Conservation (phyloP, 805 yeast genomes). For the Candida alai region DNA sequence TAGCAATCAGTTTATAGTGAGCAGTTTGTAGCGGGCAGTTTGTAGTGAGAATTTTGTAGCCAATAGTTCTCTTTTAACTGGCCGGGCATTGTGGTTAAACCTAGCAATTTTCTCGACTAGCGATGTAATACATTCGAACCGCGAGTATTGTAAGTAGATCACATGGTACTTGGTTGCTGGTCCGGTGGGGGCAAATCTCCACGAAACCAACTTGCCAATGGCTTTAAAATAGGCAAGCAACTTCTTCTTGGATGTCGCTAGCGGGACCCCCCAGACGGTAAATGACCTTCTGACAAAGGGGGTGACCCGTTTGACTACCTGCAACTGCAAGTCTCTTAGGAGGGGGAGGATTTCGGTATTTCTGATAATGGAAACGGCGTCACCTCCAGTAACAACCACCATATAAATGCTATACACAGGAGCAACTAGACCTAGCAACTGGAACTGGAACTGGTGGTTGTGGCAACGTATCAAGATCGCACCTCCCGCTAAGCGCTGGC, state of each 20-base stretch:
- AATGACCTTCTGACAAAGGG: slow-evolving; percentile 2
- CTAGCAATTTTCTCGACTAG: not conserved
- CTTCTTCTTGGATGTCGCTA: not conserved
- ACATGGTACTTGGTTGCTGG: slow-evolving; percentile 4
- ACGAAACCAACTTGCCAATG: slow-evolving; percentile 6
- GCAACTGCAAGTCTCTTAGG: slow-evolving; percentile 4
- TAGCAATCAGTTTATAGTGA: too few relatives aligned
- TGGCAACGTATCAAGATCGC: slow-evolving; percentile 4
- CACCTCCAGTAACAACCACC: slow-evolving; percentile 1
- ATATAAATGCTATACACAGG: slow-evolving; percentile 3
- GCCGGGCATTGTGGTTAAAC: too few relatives aligned
- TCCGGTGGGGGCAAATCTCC: slow-evolving; percentile 4
- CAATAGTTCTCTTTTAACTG: too few relatives aligned
- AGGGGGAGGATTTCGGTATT: not conserved
- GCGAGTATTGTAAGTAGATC: slow-evolving; percentile 5
- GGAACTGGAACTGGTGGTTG: not conserved
- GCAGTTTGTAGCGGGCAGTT: too few relatives aligned
- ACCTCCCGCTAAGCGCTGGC: slow-evolving; percentile 3
- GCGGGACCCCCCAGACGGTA: slow-evolving; percentile 4
- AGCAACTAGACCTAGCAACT: slow-evolving; percentile 1
- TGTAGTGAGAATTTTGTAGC: too few relatives aligned
- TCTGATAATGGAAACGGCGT: not conserved
- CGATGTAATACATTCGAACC: slow-evolving; percentile 1
- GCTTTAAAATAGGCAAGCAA: slow-evolving; percentile 2
- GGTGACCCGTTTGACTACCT: not conserved